A percentile compares a stretch with the other conserved stretches of the same genome.
phyloP scores from a whole-genome alignment of 345 rosid genomes.

The Litchi chinensis region DNA sequence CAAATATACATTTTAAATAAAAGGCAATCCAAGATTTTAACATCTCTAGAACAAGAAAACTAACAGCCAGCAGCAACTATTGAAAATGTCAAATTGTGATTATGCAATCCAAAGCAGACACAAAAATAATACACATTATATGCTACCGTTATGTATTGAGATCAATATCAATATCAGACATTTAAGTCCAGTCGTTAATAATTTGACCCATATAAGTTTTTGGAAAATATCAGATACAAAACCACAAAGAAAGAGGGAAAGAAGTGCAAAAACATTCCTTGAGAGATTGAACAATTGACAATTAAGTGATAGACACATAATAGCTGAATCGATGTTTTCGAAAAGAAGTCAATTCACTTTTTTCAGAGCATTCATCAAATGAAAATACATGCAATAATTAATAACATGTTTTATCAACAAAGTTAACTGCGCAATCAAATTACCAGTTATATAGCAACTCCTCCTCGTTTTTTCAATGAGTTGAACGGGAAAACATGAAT shows the following conservation, averaged over 20 bases:
- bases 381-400: not conserved
- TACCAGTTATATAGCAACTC: constrained; percentile 77
- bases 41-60: not conserved
- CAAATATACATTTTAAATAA: not conserved
- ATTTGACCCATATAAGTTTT: not conserved
- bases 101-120: not conserved
- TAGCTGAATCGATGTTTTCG: not conserved
- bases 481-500: constrained; percentile 87
- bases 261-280: not conserved
- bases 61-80: not conserved
- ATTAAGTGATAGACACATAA: not conserved
- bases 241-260: not conserved
- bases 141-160: not conserved
- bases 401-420: not conserved
- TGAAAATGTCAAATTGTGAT: not conserved
- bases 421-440: not conserved
- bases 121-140: not conserved
- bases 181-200: not conserved
- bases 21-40: not conserved
- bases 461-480: constrained; percentile 84
- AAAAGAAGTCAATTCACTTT: not conserved
- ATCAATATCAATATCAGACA: not conserved
- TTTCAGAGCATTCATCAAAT: not conserved
- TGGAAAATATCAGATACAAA: not conserved
- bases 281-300: not conserved